These are phyloP conservation scores for Coniochaeta sp. DNA, from an alignment of 2,329 filamentous ascomycete genomes.

Conservation along the genomic window DNA sequence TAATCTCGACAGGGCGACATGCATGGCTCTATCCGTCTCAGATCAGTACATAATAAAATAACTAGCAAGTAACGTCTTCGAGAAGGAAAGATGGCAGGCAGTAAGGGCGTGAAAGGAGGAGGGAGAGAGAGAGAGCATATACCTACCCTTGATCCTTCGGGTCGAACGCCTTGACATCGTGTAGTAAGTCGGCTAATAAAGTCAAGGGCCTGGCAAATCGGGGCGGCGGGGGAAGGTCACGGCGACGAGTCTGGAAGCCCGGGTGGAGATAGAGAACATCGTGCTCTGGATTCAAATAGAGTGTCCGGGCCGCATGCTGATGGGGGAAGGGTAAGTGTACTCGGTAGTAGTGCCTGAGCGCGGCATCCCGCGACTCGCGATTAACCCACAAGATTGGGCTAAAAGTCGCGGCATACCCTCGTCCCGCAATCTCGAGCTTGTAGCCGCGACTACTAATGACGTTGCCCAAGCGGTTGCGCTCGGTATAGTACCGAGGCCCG, in stretches of 20 bases:
- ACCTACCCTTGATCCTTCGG: not conserved
- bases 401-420: not conserved
- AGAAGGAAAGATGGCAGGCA: not conserved
- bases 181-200: not conserved
- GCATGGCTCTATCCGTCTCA: too few species aligned
- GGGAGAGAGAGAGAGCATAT: too few species aligned
- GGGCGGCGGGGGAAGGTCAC: not conserved
- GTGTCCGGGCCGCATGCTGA: not conserved
- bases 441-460: conserved; percentile 5
- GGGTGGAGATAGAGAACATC: not conserved
- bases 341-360: conserved; percentile 4
- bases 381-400: conserved; percentile 8
- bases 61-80: too few species aligned
- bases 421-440: not conserved
- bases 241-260: not conserved
- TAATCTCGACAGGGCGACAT: too few species aligned
- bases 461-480: conserved; percentile 3
- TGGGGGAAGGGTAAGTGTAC: not conserved
- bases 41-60: too few species aligned
- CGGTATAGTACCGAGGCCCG: not conserved
- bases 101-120: not conserved
- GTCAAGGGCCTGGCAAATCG: not conserved
- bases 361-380: conserved; percentile 4
- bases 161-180: not conserved
- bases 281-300: not conserved